Evolutionary conservation across 202 grass and related monocot genomes (phyloP).

Genomic region (Digitaria exilis): DNA sequence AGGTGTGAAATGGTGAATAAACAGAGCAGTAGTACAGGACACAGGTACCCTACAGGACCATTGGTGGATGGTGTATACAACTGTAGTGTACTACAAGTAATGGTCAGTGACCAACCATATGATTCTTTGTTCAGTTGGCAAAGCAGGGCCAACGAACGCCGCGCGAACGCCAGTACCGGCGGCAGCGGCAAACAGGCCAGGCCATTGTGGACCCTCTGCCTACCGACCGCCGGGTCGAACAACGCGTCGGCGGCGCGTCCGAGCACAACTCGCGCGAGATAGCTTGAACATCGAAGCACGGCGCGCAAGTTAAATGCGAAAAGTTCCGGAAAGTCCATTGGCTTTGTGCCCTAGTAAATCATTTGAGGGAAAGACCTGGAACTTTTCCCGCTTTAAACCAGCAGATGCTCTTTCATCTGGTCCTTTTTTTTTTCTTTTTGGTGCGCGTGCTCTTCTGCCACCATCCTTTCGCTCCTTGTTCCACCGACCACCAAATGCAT

Average conservation of each 20-base stretch:
- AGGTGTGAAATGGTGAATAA: neutral
- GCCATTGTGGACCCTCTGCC: too few relatives aligned
- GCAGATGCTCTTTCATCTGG: neutral
- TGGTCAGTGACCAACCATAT: neutral
- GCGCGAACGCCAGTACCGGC: too few relatives aligned
- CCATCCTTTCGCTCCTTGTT: neutral
- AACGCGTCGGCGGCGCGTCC: neutral
- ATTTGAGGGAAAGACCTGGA: neutral
- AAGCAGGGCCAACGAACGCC: neutral
- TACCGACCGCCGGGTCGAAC: neutral
- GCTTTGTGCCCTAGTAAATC: slow-evolving; percentile 22
- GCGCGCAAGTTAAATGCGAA: neutral
- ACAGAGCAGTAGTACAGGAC: neutral
- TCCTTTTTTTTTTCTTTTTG: neutral
- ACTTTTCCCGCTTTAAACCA: neutral
- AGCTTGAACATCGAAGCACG: neutral
- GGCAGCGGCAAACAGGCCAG: too few relatives aligned
- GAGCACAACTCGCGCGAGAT: neutral
- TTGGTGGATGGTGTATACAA: neutral
- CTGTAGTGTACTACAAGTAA: too few relatives aligned
- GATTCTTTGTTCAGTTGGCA: neutral
- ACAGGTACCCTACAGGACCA: neutral
- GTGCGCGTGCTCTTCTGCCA: neutral
- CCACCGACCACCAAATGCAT: neutral
- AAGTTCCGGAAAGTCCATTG: neutral